Evolutionary conservation across 2,329 filamentous ascomycete genomes (phyloP), one percentile per base, ranked within the genome.

Genomic region (Fusarium sp.): DNA sequence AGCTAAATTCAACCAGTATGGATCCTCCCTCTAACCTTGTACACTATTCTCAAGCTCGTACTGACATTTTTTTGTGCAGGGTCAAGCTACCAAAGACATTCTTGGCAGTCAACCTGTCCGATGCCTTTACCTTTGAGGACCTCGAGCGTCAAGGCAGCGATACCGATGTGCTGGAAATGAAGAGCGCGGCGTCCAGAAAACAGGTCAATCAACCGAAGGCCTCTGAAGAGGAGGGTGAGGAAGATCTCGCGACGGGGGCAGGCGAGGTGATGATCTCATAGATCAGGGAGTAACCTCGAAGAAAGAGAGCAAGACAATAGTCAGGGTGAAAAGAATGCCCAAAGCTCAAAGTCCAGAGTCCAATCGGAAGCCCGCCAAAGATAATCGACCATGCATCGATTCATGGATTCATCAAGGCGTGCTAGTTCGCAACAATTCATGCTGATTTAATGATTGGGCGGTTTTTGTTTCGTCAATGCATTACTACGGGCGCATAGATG

Each of bases 1-100:
- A 65, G 94, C 91, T 45, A 98, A 97, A 71, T 98, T 99, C 72
- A 91, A 97, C 72, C 93, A 93, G 90, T 94, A 83, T 79, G 89
- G 82, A 8, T 8, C 55, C 43, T 21, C 44, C 35, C 49, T 25
- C 11, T 23, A 10, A 23, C 27, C 3, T 8, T 33, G 27, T 35
- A 23, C 27, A 32, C 33, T 33, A 42, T 25, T 33, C 21, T 59
- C 10, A 44, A 35, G 52, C 50, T 52, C 33, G 35, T 49, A 49
- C 63, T 72, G 46, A 72, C 53, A 42, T 29, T 41, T 38, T 38
- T 29, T 52, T 56, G n/a, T 65, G 29, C 65, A 87, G 85, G 71
- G 86, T 88, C 65, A 88, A 88, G 77, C 71, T 88, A 11, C 86
- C 86, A 48, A 88, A 88, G 75, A 87, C 84, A 1, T 88, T 88